Percentiles rank a stretch among this genome's conserved stretches.
Evolutionary conservation across 2,329 filamentous ascomycete genomes (phyloP).

Genomic region (Botrytis paeoniae): DNA sequence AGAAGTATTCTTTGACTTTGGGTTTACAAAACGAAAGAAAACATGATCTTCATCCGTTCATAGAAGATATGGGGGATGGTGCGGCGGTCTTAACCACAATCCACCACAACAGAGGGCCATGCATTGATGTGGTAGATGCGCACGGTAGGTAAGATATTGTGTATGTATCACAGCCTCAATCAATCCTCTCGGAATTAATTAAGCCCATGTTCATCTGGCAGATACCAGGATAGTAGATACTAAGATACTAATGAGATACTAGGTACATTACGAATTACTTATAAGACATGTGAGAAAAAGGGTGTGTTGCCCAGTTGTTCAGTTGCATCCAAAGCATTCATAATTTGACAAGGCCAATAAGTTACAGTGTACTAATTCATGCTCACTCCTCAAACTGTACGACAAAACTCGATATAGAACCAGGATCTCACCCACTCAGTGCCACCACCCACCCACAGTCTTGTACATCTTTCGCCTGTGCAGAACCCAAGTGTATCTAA

Average conservation of each 20-base stretch:
- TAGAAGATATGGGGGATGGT: not conserved
- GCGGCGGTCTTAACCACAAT: slow-evolving; percentile 9
- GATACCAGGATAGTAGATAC: not conserved
- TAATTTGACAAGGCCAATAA: not conserved
- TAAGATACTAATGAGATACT: slow-evolving; percentile 1
- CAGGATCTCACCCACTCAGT: not conserved
- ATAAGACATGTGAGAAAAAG: not conserved
- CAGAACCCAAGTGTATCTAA: slow-evolving; percentile 7
- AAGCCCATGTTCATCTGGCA: slow-evolving; percentile 17
- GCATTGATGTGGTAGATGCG: slow-evolving; percentile 7
- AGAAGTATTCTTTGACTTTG: not conserved
- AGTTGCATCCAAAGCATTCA: not conserved
- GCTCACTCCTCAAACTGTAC: slow-evolving; percentile 12
- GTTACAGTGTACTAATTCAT: not conserved
- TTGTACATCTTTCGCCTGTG: slow-evolving; percentile 10
- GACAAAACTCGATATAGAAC: slow-evolving; percentile 4
- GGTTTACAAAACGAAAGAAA: not conserved
- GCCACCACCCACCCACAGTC: not conserved
- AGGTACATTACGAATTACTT: slow-evolving; percentile 3
- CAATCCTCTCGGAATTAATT: slow-evolving; percentile 13
- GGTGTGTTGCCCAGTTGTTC: not conserved
- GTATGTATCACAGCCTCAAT: slow-evolving; percentile 18
- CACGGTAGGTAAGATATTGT: slow-evolving; percentile 15
- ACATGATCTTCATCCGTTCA: not conserved
- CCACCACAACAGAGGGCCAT: slow-evolving; percentile 5